Percentiles rank a stretch among this genome's conserved stretches.
phyloP scores from a whole-genome alignment of 2,329 filamentous ascomycete species.

The Botrytis porri region DNA sequence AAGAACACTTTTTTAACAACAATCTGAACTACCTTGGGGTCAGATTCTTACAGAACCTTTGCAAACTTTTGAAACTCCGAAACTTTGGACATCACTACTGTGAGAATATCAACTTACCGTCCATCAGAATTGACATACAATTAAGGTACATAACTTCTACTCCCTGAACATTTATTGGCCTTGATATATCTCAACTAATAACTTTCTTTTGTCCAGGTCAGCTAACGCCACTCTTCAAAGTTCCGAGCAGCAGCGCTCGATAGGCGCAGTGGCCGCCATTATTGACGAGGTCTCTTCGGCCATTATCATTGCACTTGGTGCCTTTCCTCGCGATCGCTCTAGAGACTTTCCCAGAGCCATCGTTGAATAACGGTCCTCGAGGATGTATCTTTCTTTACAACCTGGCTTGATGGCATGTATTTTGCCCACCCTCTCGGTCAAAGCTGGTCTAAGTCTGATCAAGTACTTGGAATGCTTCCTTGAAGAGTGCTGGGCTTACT shows the following conservation, averaged over 20 bases:
- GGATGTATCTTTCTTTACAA: not conserved
- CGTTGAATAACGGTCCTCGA: not conserved
- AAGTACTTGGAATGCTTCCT: not conserved
- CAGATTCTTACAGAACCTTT: not conserved
- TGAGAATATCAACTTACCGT: not conserved
- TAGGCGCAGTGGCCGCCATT: not conserved
- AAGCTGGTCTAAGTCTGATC: not conserved
- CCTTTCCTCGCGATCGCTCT: not conserved
- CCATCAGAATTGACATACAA: too few relatives aligned
- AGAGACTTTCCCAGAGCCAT: not conserved
- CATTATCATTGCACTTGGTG: not conserved
- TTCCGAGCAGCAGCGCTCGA: too few relatives aligned
- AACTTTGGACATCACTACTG: not conserved
- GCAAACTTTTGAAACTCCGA: not conserved
- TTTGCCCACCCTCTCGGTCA: conserved; percentile 1
- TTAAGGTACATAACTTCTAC: not conserved
- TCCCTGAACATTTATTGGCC: too few relatives aligned
- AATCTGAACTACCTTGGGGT: not conserved
- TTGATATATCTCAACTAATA: not conserved
- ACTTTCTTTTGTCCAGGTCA: not conserved
- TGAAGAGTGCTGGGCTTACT: not conserved
- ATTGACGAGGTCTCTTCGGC: not conserved
- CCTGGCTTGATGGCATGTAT: not conserved
- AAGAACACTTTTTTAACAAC: not conserved
- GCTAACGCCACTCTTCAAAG: too few relatives aligned